phyloP scores from a whole-genome alignment of 768 basidiomycete genomes.

The Trametes elegans region DNA sequence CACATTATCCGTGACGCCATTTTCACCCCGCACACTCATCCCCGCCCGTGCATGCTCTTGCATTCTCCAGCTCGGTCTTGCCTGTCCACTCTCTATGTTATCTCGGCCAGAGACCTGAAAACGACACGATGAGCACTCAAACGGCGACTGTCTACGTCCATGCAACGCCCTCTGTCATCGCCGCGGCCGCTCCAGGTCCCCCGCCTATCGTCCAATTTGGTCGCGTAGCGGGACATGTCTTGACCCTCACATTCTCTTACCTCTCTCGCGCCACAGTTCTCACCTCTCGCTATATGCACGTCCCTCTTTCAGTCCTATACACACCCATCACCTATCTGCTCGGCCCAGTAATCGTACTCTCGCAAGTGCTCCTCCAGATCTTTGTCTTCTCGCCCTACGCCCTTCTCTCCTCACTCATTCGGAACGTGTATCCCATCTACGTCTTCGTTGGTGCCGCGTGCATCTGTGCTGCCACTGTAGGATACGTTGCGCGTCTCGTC shows the following conservation, averaged over 20 bases:
- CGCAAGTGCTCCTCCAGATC: slow-evolving; percentile 39
- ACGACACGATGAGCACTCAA: background rate
- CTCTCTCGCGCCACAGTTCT: slow-evolving; percentile 2
- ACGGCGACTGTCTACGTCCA: background rate
- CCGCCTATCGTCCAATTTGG: slow-evolving; percentile 22
- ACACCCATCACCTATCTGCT: slow-evolving; percentile 39
- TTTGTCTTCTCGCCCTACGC: slow-evolving; percentile 47
- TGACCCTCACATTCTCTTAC: slow-evolving; percentile 5
- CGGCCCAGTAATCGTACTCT: slow-evolving; percentile 45
- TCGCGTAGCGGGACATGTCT: slow-evolving; percentile 8
- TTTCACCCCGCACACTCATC: background rate
- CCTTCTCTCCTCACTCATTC: slow-evolving; percentile 19
- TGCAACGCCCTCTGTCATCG: background rate
- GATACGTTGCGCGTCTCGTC: slow-evolving; percentile 19
- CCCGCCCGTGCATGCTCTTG: too few relatives aligned
- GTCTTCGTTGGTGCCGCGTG: slow-evolving; percentile 24
- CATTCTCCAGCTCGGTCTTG: too few relatives aligned
- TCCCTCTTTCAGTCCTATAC: slow-evolving; percentile 23
- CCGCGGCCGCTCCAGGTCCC: background rate
- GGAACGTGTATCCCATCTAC: slow-evolving; percentile 28
- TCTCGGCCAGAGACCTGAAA: too few relatives aligned
- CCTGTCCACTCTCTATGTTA: background rate
- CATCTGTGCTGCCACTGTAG: slow-evolving; percentile 20
- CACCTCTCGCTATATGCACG: background rate
- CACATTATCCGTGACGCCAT: background rate